Evolutionary conservation across 2,329 filamentous ascomycete species (phyloP), one percentile per base, ranked within the genome.

Genomic region (Diaporthe caulivora): DNA sequence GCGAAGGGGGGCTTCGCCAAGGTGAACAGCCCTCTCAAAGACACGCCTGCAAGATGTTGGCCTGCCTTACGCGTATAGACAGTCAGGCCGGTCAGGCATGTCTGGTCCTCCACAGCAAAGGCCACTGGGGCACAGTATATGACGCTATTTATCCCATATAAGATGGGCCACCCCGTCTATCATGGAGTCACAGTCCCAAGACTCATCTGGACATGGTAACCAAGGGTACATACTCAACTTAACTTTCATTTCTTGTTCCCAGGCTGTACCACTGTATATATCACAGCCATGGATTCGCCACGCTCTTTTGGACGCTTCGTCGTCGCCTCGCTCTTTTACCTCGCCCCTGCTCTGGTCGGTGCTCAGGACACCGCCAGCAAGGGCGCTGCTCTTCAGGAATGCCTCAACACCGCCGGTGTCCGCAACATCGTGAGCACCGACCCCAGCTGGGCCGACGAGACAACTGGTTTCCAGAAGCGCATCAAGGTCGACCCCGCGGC

Each of bases 341-440:
- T 62, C 26, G 40, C 37, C 21, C 57, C 57, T 29, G 17, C 57
- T 29, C 15, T 62, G 57, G 57, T 17, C 9, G 40, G 57, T 44
- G 57, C 57, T 42, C 57, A 62, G 57, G 57, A 62, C 57, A 62
- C 57, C 37, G 57, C 57, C 37, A 62, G 57, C 37, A 62, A 62
- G 37, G 57, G 57, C 17, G 17, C 5, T 21, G 57, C 57, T 62
- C 57, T 62, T 26, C 57, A 62, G 7, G 37, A 62, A 10, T 62
- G 57, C 9, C 57, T 62, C 57, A 62, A 44, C 57, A 62, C 57
- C 15, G 57, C 57, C n/a, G 57, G 57, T 29, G 37, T 62, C 21
- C 57, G 37, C 6, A 62, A 62, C 24, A 15, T 44, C 40, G 18
- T 62, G 6, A 62, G 57, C 57, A 62, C 37, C 37, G 57, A 62